These are phyloP conservation scores for Pulveroboletus sp. DNA, from an alignment of 768 basidiomycete species.

Conservation along the genomic window DNA sequence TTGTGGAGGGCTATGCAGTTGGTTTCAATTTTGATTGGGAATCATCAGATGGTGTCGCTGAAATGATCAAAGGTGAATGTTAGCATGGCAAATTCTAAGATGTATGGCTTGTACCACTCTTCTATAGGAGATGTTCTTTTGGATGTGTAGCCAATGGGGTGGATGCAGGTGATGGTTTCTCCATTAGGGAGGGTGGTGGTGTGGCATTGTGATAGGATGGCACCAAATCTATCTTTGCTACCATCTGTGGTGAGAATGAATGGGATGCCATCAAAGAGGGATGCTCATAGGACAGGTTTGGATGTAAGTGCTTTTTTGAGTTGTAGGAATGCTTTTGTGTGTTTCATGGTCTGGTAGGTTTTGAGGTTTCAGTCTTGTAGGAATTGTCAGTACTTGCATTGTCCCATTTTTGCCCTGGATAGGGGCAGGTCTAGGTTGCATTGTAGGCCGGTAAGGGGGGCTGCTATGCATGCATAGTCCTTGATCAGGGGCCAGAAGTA, in stretches of 20 bases:
- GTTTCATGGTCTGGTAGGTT: constrained; percentile 16
- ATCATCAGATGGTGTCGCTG: constrained; percentile 26
- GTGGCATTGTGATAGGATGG: constrained; percentile 26
- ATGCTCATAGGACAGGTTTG: constrained; percentile 1
- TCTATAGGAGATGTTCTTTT: constrained; percentile 32
- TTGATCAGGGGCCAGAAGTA: constrained; percentile 8
- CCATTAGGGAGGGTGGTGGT: neutral
- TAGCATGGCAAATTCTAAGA: constrained; percentile 36
- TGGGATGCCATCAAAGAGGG: constrained; percentile 32
- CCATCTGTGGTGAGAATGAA: constrained; percentile 38
- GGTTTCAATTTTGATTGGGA: constrained; percentile 29
- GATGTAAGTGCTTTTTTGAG: constrained; percentile 31
- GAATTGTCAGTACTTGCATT: neutral
- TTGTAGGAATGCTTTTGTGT: constrained; percentile 23
- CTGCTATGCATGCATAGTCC: neutral
- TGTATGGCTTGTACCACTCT: constrained; percentile 32
- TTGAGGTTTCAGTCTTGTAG: neutral
- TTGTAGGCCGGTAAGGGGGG: neutral
- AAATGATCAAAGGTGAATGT: constrained; percentile 35
- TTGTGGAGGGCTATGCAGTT: constrained; percentile 26
- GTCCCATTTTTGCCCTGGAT: neutral
- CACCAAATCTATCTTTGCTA: constrained; percentile 33
- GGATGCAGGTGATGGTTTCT: neutral
- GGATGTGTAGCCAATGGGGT: constrained; percentile 23
- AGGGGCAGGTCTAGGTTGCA: neutral